Conservation (phyloP, 768 basidiomycete genomes). For the Boletus rufocinnamomeus region DNA sequence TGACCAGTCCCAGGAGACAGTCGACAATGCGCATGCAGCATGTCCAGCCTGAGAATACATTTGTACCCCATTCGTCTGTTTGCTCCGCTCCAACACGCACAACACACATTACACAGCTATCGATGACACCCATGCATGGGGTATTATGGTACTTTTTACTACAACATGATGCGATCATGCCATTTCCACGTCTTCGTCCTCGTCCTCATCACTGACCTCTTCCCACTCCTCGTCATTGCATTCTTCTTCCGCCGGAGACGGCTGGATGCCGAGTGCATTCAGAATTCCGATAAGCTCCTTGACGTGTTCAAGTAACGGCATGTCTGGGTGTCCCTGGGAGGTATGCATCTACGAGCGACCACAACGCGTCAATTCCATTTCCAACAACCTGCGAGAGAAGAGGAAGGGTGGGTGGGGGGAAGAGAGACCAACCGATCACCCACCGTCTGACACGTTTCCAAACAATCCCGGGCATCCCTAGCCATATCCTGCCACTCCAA, state of each 20-base stretch:
- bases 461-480: conserved; percentile 73
- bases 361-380: background rate
- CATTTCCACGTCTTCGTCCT: conserved; percentile 60
- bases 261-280: conserved; percentile 63
- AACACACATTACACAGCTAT: too few species aligned
- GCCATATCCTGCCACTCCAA: conserved; percentile 78
- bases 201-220: conserved; percentile 59
- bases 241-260: conserved; percentile 53
- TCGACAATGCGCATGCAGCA: background rate
- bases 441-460: conserved; percentile 82
- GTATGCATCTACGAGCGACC: conserved; percentile 55
- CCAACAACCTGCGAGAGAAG: background rate
- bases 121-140: background rate
- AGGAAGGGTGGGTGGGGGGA: too few species aligned
- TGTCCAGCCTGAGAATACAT: background rate
- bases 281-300: conserved; percentile 71
- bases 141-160: conserved; percentile 15
- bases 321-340: conserved; percentile 73
- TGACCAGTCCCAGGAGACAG: background rate
- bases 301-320: conserved; percentile 72
- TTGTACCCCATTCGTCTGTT: too few species aligned
- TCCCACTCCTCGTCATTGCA: conserved; percentile 54
- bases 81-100: too few species aligned
- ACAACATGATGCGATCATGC: conserved; percentile 27
- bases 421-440: conserved; percentile 26